Evolutionary conservation across 192 early-diverging fungal species (phyloP).

Genomic region (Coemansia sp.): DNA sequence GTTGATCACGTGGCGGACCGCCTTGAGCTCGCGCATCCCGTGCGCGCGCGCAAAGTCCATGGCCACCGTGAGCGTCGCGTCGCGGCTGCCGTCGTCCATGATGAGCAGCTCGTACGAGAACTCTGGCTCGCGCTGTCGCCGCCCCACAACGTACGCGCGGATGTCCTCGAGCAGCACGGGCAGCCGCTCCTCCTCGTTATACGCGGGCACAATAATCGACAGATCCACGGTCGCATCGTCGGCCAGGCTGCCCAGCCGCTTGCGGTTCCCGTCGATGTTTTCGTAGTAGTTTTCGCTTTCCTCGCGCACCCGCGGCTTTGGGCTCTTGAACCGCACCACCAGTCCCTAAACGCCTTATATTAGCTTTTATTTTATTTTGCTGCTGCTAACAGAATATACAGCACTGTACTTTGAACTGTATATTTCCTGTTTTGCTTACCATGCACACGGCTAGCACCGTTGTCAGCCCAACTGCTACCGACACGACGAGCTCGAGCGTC

Average conservation of each 20-base stretch:
- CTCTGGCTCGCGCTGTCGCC: constrained; percentile 30
- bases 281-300: constrained; percentile 52
- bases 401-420: too few relatives aligned
- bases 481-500: constrained; percentile 5
- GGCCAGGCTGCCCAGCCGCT: constrained; percentile 22
- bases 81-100: constrained; percentile 89
- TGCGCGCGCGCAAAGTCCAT: constrained; percentile 63
- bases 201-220: constrained; percentile 86
- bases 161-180: constrained; percentile 85
- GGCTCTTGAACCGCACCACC: constrained; percentile 41
- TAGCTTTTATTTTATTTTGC: neutral
- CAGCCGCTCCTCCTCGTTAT: constrained; percentile 83
- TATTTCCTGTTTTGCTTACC: too few relatives aligned
- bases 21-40: constrained; percentile 60
- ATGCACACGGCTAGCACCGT: constrained; percentile 13
- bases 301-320: constrained; percentile 39
- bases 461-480: constrained; percentile 6
- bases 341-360: constrained; percentile 12
- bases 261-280: constrained; percentile 37
- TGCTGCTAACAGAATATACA: too few relatives aligned
- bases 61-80: constrained; percentile 70
- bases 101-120: constrained; percentile 86
- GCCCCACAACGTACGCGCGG: constrained; percentile 59
- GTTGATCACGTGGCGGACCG: constrained; percentile 77
- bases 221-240: constrained; percentile 54